Conservation (phyloP, 148 eudicot genomes). For the Dianthus caryophyllus region DNA sequence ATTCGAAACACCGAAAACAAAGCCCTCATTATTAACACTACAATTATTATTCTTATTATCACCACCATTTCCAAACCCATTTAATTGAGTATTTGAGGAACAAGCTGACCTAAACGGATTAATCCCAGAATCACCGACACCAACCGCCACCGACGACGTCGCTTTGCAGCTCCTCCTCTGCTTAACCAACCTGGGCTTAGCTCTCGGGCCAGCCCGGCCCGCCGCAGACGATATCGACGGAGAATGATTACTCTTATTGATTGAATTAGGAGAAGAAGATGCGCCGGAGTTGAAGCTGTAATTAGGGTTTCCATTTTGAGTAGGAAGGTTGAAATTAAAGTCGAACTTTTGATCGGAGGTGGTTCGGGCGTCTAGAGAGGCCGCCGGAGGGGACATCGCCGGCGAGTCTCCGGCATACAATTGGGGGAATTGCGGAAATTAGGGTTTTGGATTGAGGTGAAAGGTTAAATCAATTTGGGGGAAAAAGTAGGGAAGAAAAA, state of each 20-base stretch:
- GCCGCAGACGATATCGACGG: neutral
- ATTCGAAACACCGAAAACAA: slow-evolving; percentile 38
- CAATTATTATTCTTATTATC: slow-evolving; percentile 5
- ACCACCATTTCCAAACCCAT: neutral
- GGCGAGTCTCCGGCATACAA: slow-evolving; percentile 18
- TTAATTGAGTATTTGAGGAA: slow-evolving; percentile 7
- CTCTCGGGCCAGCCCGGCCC: slow-evolving; percentile 23
- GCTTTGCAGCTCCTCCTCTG: slow-evolving; percentile 34
- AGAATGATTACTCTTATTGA: neutral
- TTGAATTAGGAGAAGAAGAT: neutral
- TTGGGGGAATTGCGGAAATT: slow-evolving; percentile 4
- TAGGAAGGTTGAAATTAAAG: slow-evolving; percentile 8
- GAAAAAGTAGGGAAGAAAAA: neutral
- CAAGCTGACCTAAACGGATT: slow-evolving; percentile 29
- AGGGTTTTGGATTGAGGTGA: slow-evolving; percentile 18
- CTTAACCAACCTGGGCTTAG: slow-evolving; percentile 54
- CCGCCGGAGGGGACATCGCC: slow-evolving; percentile 28
- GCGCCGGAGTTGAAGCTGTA: slow-evolving; percentile 25
- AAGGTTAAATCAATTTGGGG: neutral
- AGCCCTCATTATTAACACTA: slow-evolving; percentile 17
- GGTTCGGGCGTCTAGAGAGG: slow-evolving; percentile 12
- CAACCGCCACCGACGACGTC: slow-evolving; percentile 13
- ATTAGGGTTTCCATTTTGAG: neutral
- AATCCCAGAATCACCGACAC: slow-evolving; percentile 25
- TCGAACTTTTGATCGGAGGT: slow-evolving; percentile 16